phyloP scores from a whole-genome alignment of 2,329 filamentous ascomycete genomes.

The Talaromyces funiculosus region DNA sequence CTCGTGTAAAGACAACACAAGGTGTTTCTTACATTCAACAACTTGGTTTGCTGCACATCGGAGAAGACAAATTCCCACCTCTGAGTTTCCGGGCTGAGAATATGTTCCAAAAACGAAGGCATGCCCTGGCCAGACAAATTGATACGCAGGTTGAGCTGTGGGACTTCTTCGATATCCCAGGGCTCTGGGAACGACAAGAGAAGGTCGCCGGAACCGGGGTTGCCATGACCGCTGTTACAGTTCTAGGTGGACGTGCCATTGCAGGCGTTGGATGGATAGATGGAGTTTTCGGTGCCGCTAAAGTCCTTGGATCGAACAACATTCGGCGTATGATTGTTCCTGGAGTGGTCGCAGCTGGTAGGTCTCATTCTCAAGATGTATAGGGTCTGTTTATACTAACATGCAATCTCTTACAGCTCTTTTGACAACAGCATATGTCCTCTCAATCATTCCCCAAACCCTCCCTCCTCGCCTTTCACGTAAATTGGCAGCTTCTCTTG shows the following conservation, averaged over 20 bases:
- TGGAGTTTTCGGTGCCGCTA: constrained; percentile 73
- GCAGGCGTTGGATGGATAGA: constrained; percentile 87
- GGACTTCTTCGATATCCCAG: constrained; percentile 89
- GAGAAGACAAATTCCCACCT: constrained; percentile 71
- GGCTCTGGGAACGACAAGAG: constrained; percentile 81
- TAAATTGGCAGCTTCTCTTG: constrained; percentile 77
- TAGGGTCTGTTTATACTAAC: constrained; percentile 26
- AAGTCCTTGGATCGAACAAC: constrained; percentile 74
- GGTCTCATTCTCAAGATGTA: constrained; percentile 34
- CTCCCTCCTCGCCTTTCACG: constrained; percentile 76
- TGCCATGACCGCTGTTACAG: constrained; percentile 84
- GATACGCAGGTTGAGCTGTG: constrained; percentile 80
- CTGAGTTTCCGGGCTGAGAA: constrained; percentile 84
- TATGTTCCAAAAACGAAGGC: constrained; percentile 80
- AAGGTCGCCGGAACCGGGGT: constrained; percentile 92
- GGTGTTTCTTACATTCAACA: constrained; percentile 86
- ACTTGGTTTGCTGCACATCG: constrained; percentile 80
- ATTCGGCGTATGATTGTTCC: constrained; percentile 75
- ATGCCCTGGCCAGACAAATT: constrained; percentile 76
- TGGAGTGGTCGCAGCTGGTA: constrained; percentile 71
- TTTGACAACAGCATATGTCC: constrained; percentile 70
- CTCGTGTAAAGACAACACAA: constrained; percentile 67
- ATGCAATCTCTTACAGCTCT: constrained; percentile 49
- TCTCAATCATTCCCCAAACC: constrained; percentile 82
- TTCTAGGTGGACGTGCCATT: constrained; percentile 73